Conservation (phyloP, 1,139 yeast species). For the Suhomyces ambrosiae region DNA sequence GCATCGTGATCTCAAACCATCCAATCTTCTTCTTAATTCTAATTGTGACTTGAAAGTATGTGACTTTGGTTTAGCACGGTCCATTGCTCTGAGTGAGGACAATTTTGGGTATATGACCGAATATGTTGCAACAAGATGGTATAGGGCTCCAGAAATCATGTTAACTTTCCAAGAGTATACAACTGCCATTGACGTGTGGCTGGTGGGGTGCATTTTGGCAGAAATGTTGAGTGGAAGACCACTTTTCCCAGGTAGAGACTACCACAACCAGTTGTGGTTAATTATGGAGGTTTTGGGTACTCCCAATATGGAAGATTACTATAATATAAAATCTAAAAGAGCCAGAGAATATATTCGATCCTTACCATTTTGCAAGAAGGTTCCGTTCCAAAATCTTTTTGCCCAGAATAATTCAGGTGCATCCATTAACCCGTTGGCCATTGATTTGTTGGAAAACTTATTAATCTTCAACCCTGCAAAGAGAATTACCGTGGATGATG, state of each 20-base stretch:
- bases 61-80: constrained; percentile 91
- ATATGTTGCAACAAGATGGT: constrained; percentile 97
- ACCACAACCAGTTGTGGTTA: constrained; percentile 83
- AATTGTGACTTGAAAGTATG: constrained; percentile 93
- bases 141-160: constrained; percentile 97
- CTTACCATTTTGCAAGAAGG: constrained; percentile 64
- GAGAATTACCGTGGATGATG: constrained; percentile 78
- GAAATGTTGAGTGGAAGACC: constrained; percentile 90
- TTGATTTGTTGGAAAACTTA: constrained; percentile 75
- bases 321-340: constrained; percentile 75
- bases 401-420: constrained; percentile 16
- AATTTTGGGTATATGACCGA: constrained; percentile 85
- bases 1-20: constrained; percentile 92
- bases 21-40: constrained; percentile 81
- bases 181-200: constrained; percentile 95
- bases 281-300: constrained; percentile 91
- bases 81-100: constrained; percentile 50
- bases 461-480: constrained; percentile 78
- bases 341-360: constrained; percentile 85
- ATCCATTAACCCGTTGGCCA: constrained; percentile 61
- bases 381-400: constrained; percentile 43
- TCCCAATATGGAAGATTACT: constrained; percentile 80
- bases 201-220: constrained; percentile 93
- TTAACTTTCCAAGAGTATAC: constrained; percentile 90
- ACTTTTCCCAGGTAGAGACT: constrained; percentile 91